Base-by-base conservation (phyloP, 352 stramenopile genomes). In the Pythium sukuiense region DNA sequence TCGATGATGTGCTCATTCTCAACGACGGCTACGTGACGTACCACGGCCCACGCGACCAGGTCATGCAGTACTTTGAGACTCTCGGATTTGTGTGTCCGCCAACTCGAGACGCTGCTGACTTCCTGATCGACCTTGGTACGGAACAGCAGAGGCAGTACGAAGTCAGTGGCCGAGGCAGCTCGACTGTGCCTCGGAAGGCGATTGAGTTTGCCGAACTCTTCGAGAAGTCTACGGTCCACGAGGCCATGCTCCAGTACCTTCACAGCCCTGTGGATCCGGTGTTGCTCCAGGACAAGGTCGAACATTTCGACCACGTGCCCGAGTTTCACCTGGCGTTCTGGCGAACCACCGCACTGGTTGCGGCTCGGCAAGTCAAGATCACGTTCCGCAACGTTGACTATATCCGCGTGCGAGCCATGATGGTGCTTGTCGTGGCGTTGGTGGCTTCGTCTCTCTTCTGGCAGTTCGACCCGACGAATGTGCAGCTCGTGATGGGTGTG, bases 181-280 rank as follows among this genome's bases (percentile, higher is more conserved):
- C 11, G 37, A 18, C 37, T 13, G 9, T 43, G 1, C 37, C 37
- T 6, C 37, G 37, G 37, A 43, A 1, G 37, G 37, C 37, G 7
- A 13, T 11, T 6, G 64, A 79, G 30, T 79, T 75, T 63, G 65
- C 69, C 0, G 30, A 54, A 14, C 6, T 67, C 0, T 80, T 76
- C 27, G 33, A 57, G 26, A 16, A 55, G 16, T 80, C 73, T 3
- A 13, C 58, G 2, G 55, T 72, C 24, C 66, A 77, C 55, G 20
- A 18, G 24, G 48, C 45, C 5, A 67, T 70, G 49, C 24, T 88
- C 9, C 88, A 87, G 5, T 89, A 97, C 68, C 86, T 93, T 8
- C 83, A 89, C 39, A 76, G 76, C 14, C 69, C 96, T 8, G 95
- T 97, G 69, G 91, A 98, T 69, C 77, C 97, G 43, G 57, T 95